Base-by-base conservation (phyloP, 768 basidiomycete genomes). In the Scleroderma citrinum region DNA sequence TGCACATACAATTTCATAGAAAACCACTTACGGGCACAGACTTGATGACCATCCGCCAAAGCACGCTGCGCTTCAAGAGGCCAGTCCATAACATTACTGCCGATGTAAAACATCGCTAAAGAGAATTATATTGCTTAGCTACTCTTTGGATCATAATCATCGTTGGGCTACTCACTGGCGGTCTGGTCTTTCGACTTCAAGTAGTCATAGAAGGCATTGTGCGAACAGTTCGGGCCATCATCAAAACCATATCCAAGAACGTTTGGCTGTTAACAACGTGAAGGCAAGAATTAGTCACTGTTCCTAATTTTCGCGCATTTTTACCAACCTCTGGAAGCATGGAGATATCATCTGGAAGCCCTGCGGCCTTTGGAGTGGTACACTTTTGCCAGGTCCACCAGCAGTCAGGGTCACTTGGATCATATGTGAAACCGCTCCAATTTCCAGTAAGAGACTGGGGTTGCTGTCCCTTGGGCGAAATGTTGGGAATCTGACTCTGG, bases 151-250 rank as follows among this genome's bases (percentile, higher is more conserved):
- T 14, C 10, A 5, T 14, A 26, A 14, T 20, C 26, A 6, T 10
- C 14, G 10, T n/a, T n/a, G 24, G 53, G 48, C 19, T 0, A 74
- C 80, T 59, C 48, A 77, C 77, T 80, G 5, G 82, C 81, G 73
- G 75, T 79, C 65, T 83, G 82, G 24, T 80, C 70, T 53, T 82
- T 67, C 8, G 67, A 59, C 3, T 56, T 42, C 26, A 83, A 69
- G 52, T 62, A 83, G 51, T 81, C 71, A 39, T 83, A 83, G 51
- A 83, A 83, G 2, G 67, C 71, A 47, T 83, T 83, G 51, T 83
- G 82, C 3, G 77, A 74, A 56, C 81, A 83, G 55, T 80, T 81
- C 2, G 82, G 82, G 1, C 82, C 82, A 51, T 83, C 81, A 50
- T 83, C 82, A 50, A 83, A 83, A 3, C 73, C 78, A 40, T 77